A percentile compares a stretch with the other conserved stretches of the same genome.
These are phyloP conservation scores for Vickermania spadyakhi DNA, from an alignment of 208 protist species.

Conservation along the genomic window DNA sequence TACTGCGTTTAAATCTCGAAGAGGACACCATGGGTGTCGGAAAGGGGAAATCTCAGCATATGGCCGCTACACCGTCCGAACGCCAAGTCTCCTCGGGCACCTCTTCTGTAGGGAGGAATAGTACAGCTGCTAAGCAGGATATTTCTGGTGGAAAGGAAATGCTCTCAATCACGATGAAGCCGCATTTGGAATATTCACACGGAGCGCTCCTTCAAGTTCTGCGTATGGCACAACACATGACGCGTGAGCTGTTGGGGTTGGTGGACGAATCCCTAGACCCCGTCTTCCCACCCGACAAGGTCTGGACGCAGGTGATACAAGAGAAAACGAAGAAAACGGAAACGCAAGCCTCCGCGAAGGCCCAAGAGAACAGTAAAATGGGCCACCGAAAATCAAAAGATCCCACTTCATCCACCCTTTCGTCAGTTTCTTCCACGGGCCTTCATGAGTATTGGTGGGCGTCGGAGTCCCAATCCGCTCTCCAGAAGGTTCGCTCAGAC, in stretches of 20 bases:
- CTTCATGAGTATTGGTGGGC: too few relatives aligned
- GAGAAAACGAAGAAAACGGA: conserved; percentile 8
- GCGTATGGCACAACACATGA: neutral
- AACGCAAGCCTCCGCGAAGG: conserved; percentile 7
- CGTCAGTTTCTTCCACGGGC: too few relatives aligned
- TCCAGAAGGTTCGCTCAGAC: too few relatives aligned
- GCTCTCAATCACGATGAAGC: neutral
- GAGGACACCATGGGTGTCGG: conserved; percentile 4
- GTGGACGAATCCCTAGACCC: neutral
- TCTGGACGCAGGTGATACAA: neutral
- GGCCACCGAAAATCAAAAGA: too few relatives aligned
- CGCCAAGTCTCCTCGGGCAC: neutral
- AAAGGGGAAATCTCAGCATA: neutral
- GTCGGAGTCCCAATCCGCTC: too few relatives aligned
- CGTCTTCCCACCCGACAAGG: neutral
- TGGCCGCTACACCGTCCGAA: too few relatives aligned
- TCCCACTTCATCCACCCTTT: too few relatives aligned
- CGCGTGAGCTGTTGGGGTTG: neutral
- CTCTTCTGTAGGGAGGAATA: too few relatives aligned
- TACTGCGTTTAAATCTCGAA: conserved; percentile 34
- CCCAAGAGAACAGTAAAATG: too few relatives aligned
- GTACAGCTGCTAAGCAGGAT: too few relatives aligned
- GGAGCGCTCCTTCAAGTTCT: neutral
- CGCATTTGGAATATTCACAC: neutral
- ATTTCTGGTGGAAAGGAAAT: neutral